Conservation (phyloP, 2,329 filamentous ascomycete genomes). For the Beauveria rudraprayagi region DNA sequence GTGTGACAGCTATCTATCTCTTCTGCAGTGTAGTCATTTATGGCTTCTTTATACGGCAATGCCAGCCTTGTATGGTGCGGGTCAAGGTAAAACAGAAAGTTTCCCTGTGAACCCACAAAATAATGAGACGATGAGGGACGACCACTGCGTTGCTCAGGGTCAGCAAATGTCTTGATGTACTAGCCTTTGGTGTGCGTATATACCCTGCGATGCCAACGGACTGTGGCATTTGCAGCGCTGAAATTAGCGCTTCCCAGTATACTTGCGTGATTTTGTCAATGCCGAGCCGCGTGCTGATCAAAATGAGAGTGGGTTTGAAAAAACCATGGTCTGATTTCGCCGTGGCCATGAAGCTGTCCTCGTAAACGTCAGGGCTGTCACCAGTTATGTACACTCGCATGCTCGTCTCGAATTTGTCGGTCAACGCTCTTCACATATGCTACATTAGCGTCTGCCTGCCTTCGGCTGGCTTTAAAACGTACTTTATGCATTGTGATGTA, state of each 20-base stretch:
- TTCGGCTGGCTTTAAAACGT: slow-evolving; percentile 26
- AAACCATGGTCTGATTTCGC: slow-evolving; percentile 57
- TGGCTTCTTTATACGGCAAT: slow-evolving; percentile 53
- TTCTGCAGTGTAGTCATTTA: slow-evolving; percentile 54
- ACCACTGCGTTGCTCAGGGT: slow-evolving; percentile 47
- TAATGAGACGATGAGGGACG: slow-evolving; percentile 79
- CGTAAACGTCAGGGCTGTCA: slow-evolving; percentile 86
- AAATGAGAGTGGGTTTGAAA: slow-evolving; percentile 78
- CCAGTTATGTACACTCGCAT: slow-evolving; percentile 83
- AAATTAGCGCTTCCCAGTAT: slow-evolving; percentile 89
- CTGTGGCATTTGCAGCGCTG: slow-evolving; percentile 76
- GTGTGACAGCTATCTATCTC: slow-evolving; percentile 85
- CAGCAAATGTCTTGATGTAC: background rate
- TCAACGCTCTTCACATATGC: slow-evolving; percentile 54
- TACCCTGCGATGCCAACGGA: slow-evolving; percentile 96
- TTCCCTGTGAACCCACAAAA: slow-evolving; percentile 55
- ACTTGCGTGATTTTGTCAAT: slow-evolving; percentile 92
- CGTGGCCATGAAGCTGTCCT: slow-evolving; percentile 75
- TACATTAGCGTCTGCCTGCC: slow-evolving; percentile 10
- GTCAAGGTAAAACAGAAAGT: slow-evolving; percentile 87
- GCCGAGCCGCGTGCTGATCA: slow-evolving; percentile 81
- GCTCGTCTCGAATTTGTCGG: slow-evolving; percentile 54
- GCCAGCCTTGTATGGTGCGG: slow-evolving; percentile 78
- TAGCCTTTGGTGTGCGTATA: slow-evolving; percentile 12
- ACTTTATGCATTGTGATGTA: slow-evolving; percentile 91